Base-by-base conservation (phyloP, 2,329 filamentous ascomycete species). In the Magnaporthiopsis incrustans region DNA sequence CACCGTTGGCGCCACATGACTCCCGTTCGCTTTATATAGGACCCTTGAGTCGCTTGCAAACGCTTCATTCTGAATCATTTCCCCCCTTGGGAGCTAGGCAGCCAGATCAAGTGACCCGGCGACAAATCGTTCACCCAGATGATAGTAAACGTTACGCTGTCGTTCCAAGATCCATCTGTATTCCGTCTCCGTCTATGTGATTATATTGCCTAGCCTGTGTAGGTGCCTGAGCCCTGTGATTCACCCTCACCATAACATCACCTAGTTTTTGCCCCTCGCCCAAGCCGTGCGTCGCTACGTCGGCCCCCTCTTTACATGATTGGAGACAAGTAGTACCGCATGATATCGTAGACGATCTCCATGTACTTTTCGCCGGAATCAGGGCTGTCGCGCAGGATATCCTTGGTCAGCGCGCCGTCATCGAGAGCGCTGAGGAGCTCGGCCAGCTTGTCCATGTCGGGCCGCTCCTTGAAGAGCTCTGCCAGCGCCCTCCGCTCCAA, bases 311-410 rank as follows among this genome's bases (percentile, higher is more conserved):
- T 50, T 64, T 35, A 87, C 25, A 86, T 66, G 5, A 79, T 79
- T 25, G 82, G 80, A 14, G 78, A 73, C 27, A 87, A 71, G 59
- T 82, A 80, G 68, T 83, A 82, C 63, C 81, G 78, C 38, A 88
- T 68, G 53, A 87, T 78, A 12, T 78, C 74, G 66, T 88, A 87
- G 12, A 80, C 80, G 61, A 85, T 70, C 58, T 76, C 73, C 57
- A 83, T 75, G 66, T 82, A 85, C 44, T 67, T 64, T 3, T 70
- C 65, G 61, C 66, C 65, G 35, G 68, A 70, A 58, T 67, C 64
- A 10, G 61, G 25, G 53, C 60, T 15, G 22, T 14, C 33, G 7
- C 58, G 53, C 59, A 57, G 56, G 60, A 27, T 4, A 67, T 68
- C 12, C 67, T 64, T 2, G 80, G 79, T 71, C 79, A 74, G 10